Percentiles rank a stretch among this genome's conserved stretches.
Conservation (phyloP, 495 filamentous ascomycete genomes). For the Parachaetomium inaequale region DNA sequence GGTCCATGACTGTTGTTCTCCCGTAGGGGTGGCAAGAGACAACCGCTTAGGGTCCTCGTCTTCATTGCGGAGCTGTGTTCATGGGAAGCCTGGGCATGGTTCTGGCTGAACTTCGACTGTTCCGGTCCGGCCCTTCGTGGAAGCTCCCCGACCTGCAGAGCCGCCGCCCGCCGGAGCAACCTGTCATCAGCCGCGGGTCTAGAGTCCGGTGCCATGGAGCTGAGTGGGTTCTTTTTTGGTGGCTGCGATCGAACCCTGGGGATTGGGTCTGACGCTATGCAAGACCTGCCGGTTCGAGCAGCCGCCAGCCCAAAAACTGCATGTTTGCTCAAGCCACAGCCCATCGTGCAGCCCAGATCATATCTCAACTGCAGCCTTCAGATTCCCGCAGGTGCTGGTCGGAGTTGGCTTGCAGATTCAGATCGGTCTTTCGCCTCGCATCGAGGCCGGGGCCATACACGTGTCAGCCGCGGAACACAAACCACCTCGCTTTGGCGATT, state of each 20-base stretch:
- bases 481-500: neutral
- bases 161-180: neutral
- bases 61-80: no score
- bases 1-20: no score
- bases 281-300: neutral
- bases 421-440: neutral
- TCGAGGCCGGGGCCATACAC: neutral
- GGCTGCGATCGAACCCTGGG: neutral
- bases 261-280: neutral
- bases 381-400: neutral
- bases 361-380: slow-evolving; percentile 6
- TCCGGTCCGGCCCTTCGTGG: slow-evolving; percentile 5
- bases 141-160: slow-evolving; percentile 5
- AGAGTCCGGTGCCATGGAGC: neutral
- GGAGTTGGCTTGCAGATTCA: slow-evolving; percentile 6
- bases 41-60: no score
- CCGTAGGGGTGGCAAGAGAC: no score
- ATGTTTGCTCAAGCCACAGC: slow-evolving; percentile 18
- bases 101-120: neutral
- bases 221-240: neutral
- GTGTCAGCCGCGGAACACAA: neutral
- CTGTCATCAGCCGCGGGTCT: neutral
- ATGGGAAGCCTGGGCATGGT: neutral
- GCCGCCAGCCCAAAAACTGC: slow-evolving; percentile 1
- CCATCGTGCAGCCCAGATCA: slow-evolving; percentile 6